Evolutionary conservation across 148 eudicot species (phyloP).

Genomic region (Persicaria tinctoria): DNA sequence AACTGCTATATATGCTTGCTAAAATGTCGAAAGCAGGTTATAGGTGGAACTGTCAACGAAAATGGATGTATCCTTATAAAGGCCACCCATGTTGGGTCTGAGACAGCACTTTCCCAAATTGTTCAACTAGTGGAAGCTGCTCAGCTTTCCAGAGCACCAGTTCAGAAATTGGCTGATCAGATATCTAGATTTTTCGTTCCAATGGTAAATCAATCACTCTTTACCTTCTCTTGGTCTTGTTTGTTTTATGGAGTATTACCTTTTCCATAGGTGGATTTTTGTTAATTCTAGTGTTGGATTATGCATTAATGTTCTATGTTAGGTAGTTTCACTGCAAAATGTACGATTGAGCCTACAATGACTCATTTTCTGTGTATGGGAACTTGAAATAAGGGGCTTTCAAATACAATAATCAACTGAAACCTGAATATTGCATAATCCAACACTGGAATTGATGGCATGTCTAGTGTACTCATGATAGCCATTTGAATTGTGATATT

Average conservation of each 20-base stretch:
- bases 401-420: not conserved
- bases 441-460: not conserved
- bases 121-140: conserved; percentile 98
- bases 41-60: conserved; percentile 96
- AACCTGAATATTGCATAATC: not conserved
- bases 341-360: too few relatives aligned
- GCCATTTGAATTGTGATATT: conserved; percentile 1
- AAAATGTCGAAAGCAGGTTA: conserved; percentile 45
- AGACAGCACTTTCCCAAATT: conserved; percentile 93
- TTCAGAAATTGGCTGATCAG: conserved; percentile 94
- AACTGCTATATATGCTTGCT: not conserved
- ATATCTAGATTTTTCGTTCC: conserved; percentile 91
- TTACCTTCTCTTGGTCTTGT: not conserved
- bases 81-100: conserved; percentile 96
- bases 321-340: too few relatives aligned
- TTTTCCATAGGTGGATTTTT: not conserved
- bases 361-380: too few relatives aligned
- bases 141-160: conserved; percentile 97
- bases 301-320: not conserved
- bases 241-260: not conserved
- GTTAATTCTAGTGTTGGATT: not conserved
- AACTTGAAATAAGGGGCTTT: too few relatives aligned
- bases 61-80: conserved; percentile 76
- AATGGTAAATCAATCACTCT: conserved; percentile 44
- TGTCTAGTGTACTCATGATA: not conserved